Evolutionary conservation across 2,329 filamentous ascomycete species (phyloP).

Genomic region (Colletotrichum orchidophilum): DNA sequence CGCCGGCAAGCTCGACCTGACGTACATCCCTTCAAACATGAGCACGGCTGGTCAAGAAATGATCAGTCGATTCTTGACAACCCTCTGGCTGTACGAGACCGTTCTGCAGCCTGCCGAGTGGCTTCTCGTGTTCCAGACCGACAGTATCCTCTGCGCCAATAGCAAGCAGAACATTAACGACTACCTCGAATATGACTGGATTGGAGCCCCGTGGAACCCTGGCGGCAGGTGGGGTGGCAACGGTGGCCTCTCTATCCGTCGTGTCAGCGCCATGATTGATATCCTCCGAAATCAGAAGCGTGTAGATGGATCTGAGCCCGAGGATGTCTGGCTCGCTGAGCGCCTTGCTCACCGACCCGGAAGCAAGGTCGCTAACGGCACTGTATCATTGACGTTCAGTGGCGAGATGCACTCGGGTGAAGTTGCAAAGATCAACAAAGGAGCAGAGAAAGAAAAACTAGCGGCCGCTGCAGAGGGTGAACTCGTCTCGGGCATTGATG

Average conservation of each 20-base stretch:
- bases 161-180: slow-evolving; percentile 56
- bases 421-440: slow-evolving; percentile 34
- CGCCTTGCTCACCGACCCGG: slow-evolving; percentile 59
- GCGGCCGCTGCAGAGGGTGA: slow-evolving; percentile 43
- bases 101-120: slow-evolving; percentile 61
- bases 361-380: slow-evolving; percentile 61
- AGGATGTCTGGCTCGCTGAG: slow-evolving; percentile 66
- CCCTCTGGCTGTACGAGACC: slow-evolving; percentile 60
- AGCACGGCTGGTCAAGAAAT: slow-evolving; percentile 60
- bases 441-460: slow-evolving; percentile 37
- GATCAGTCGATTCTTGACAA: slow-evolving; percentile 63
- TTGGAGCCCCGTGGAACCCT: slow-evolving; percentile 60
- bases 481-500: slow-evolving; percentile 54
- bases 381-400: slow-evolving; percentile 57
- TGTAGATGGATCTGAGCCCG: slow-evolving; percentile 54
- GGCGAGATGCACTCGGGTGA: slow-evolving; percentile 57
- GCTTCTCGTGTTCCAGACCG: slow-evolving; percentile 64
- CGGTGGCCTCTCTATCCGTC: slow-evolving; percentile 61
- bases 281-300: slow-evolving; percentile 59
- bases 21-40: slow-evolving; percentile 61
- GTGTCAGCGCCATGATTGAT: slow-evolving; percentile 63
- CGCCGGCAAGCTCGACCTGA: slow-evolving; percentile 59
- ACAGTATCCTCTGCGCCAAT: slow-evolving; percentile 66
- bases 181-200: slow-evolving; percentile 63
- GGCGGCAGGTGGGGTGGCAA: slow-evolving; percentile 57